These are phyloP conservation scores for Gaertneriomyces sp. DNA, from an alignment of 192 early-diverging fungal species.

Conservation along the genomic window DNA sequence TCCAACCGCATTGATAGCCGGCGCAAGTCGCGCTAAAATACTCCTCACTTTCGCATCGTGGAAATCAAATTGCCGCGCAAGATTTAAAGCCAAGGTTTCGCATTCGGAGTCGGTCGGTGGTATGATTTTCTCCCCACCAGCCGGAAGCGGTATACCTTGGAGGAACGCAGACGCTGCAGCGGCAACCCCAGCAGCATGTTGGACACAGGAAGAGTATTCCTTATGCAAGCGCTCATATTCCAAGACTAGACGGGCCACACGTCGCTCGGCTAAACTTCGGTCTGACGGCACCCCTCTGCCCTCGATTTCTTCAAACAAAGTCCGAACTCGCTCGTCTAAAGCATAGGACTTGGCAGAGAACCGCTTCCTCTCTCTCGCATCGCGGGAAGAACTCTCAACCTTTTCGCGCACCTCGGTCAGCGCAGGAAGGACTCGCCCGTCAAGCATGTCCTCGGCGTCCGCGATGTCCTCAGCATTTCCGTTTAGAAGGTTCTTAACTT, in stretches of 20 bases:
- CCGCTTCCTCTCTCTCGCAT: conserved; percentile 14
- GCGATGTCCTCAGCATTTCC: not conserved
- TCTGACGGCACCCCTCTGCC: not conserved
- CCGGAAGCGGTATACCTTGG: conserved; percentile 18
- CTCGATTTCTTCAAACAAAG: conserved; percentile 11
- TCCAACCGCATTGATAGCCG: not conserved
- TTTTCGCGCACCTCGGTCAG: not conserved
- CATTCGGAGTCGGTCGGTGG: conserved; percentile 12
- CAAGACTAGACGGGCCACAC: conserved; percentile 4
- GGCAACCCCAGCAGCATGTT: conserved; percentile 15
- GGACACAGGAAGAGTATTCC: conserved; percentile 10
- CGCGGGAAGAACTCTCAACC: conserved; percentile 1
- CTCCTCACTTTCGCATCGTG: not conserved
- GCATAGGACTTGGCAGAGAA: conserved; percentile 9
- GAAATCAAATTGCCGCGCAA: not conserved
- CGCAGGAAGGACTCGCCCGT: conserved; percentile 1
- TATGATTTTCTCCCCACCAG: not conserved
- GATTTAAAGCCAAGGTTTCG: not conserved
- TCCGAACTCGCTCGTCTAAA: conserved; percentile 1
- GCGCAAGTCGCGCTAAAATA: conserved; percentile 5
- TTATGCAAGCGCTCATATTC: conserved; percentile 5
- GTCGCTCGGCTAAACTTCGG: not conserved
- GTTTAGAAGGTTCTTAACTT: not conserved
- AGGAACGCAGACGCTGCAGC: conserved; percentile 18
- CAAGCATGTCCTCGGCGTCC: conserved; percentile 19